Evolutionary conservation across 768 basidiomycete species (phyloP), one percentile per base, ranked within the genome.

Genomic region (Nevesoporus exiguus): DNA sequence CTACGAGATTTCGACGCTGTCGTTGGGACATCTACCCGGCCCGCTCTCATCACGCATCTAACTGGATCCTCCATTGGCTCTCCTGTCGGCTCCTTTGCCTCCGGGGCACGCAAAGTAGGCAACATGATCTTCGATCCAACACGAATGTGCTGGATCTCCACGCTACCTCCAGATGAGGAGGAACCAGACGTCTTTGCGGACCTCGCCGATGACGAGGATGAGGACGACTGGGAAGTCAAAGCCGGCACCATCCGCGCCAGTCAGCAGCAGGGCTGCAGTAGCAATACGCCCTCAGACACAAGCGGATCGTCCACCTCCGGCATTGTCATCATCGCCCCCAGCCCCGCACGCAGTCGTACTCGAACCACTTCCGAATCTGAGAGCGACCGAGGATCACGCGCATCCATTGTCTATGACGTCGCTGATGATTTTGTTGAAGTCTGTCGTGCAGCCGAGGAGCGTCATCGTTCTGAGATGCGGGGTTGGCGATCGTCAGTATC

Each of bases 81-180:
- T 14, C 90, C 88, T 31, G 80, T 85, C 27, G 81, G 85, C 42
- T 82, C 87, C 27, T 83, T 89, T 64, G 78, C 85, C 30, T 79
- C 84, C 51, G 89, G 90, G 47, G 87, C 92, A 34, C 84, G 92
- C 54, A 85, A 93, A 69, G 96, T 98, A 19, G 97, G 97, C 42
- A 93, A 94, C 76, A 99, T 99, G 96, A 84, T 93, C 34, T 98
- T 99, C 65, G 95, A 99, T 73, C 95, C 97, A 1, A 66, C 82
- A 40, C 84, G 85, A 24, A 98, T 98, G 94, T 91, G 93, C 66
- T 98, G 93, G 93, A 81, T 98, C 72, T 90, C 91, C 52, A 85
- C 85, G 55, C 70, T 92, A 37, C 79, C 86, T 7, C 86, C 88
- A 21, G 93, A 93, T 53, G 91, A 96, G 65, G 92, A 95, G 37